Conservation (phyloP, 495 filamentous ascomycete species). For the Daldinia bambusicola region DNA sequence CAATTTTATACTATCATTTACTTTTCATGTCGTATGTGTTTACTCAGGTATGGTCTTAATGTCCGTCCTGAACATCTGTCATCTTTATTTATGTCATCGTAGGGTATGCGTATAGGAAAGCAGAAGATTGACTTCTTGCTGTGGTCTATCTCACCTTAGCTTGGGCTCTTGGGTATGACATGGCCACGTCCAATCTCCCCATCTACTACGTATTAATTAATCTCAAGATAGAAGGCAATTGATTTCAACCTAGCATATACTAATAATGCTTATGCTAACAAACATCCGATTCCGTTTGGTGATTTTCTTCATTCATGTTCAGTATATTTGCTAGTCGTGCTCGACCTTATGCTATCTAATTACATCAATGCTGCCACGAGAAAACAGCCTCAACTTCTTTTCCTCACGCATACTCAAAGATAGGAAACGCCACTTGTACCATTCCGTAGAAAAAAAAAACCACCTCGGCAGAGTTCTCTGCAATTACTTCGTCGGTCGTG, state of each 20-base stretch:
- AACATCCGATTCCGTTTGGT: neutral
- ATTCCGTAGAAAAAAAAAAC: neutral
- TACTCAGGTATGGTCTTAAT: neutral
- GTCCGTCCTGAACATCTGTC: neutral
- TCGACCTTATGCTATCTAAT: slow-evolving; percentile 4
- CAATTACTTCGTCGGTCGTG: neutral
- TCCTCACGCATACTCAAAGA: neutral
- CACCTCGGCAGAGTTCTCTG: neutral
- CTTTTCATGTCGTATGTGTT: neutral
- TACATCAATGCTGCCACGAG: neutral
- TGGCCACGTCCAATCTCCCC: neutral
- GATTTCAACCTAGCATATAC: too few relatives aligned
- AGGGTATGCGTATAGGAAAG: neutral
- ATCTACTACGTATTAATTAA: too few relatives aligned
- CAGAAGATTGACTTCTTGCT: neutral
- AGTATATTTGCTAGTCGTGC: neutral
- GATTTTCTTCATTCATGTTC: neutral
- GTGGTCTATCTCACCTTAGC: neutral
- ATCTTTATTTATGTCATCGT: neutral
- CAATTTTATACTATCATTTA: neutral
- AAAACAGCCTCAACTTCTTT: neutral
- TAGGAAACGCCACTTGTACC: neutral
- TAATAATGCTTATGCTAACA: neutral
- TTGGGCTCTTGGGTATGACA: neutral
- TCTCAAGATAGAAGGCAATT: too few relatives aligned